These are phyloP conservation scores for Lichtheimia ornata DNA, from an alignment of 371 early-diverging fungal genomes.

Conservation along the genomic window DNA sequence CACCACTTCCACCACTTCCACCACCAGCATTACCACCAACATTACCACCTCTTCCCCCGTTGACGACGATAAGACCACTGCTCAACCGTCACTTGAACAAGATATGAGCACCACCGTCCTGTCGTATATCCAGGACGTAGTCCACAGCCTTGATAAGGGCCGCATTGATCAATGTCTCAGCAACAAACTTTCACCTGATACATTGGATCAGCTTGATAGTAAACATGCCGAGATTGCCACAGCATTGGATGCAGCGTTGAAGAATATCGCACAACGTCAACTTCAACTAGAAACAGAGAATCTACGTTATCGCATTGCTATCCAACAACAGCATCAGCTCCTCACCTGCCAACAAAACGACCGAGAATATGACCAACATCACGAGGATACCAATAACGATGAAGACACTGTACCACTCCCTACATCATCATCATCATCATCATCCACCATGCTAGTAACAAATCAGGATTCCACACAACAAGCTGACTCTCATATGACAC, in stretches of 20 bases:
- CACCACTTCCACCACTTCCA: too few species aligned
- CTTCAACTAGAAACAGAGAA: conserved; percentile 42
- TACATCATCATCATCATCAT: background rate
- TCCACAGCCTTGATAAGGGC: conserved; percentile 30
- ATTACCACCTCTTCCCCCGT: background rate
- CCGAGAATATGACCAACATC: conserved; percentile 5
- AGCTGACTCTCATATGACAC: conserved; percentile 15
- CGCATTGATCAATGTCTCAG: conserved; percentile 26
- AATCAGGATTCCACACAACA: background rate
- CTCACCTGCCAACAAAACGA: conserved; percentile 11
- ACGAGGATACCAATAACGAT: background rate
- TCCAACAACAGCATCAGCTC: conserved; percentile 41
- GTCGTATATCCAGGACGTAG: conserved; percentile 28
- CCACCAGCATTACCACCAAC: background rate
- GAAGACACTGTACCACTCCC: background rate
- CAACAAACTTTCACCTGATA: conserved; percentile 7
- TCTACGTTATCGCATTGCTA: conserved; percentile 36
- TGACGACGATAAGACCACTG: background rate
- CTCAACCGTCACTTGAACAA: background rate
- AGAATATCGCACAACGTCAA: conserved; percentile 43
- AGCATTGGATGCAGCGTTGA: conserved; percentile 29
- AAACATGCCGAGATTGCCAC: conserved; percentile 20
- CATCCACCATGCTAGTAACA: background rate
- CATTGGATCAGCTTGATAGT: conserved; percentile 12
- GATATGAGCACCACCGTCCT: conserved; percentile 20